Evolutionary conservation across 2,329 filamentous ascomycete species (phyloP), one percentile per base, ranked within the genome.

Genomic region (Penicillium sp.): DNA sequence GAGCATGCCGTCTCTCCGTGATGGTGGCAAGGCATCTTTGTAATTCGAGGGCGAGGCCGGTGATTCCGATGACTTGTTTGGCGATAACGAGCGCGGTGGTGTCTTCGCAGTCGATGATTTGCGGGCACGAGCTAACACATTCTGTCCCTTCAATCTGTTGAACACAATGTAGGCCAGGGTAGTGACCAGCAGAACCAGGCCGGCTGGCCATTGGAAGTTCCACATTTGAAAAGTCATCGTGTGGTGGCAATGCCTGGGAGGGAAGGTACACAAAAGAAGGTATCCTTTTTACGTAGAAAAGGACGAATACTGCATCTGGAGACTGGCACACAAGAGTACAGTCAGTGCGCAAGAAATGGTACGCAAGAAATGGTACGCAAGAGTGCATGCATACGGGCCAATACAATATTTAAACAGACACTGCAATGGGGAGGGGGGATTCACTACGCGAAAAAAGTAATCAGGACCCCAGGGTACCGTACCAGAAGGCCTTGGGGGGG

Each of bases 61-160:
- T 51, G 69, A 68, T 21, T 9, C 20, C 14, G 63, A 65, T 42
- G 67, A 56, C 51, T 72, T 56, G 65, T 79, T 79, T 2, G 79
- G 79, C 1, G 80, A 81, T 9, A 82, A 61, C 1, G 80, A 82
- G 51, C 76, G 75, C 40, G 81, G 79, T 43, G 81, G 80, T n/a
- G 80, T 82, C 59, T 69, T 72, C 11, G 79, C 74, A 28, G 72
- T 75, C n/a, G 79, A 78, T n/a, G 70, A 63, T 60, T 74, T 74
- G 56, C 74, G 72, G 43, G 69, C 68, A 49, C 70, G 72, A 54
- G 78, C 61, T 3, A 82, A 45, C 5, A 74, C 61, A 59, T 71
- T 71, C 23, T 74, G 71, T 57, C 30, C 50, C 59, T 73, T 73
- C 18, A 59, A 23, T 55, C 62, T 64, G 21, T 62, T 65, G 6